Conservation (phyloP, 345 rosid genomes). For the Conringia planisiliqua region DNA sequence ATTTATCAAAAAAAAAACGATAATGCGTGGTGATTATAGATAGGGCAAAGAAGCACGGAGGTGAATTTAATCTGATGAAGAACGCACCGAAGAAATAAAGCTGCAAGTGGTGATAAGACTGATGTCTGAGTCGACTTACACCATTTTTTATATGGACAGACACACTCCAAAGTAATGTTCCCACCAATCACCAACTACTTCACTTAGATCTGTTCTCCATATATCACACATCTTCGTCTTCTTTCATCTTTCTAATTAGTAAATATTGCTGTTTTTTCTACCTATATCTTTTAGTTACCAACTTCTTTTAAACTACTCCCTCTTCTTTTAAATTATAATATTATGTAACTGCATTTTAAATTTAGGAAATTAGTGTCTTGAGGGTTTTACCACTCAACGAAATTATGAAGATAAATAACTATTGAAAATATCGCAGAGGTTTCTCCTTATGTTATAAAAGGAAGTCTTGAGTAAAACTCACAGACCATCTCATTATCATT, state of each 20-base stretch:
- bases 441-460: neutral
- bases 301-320: neutral
- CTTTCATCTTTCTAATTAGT: conserved; percentile 11
- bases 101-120: conserved; percentile 30
- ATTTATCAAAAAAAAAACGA: neutral
- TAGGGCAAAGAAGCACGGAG: conserved; percentile 3
- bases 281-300: neutral
- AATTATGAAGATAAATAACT: neutral
- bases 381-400: neutral
- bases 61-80: conserved; percentile 31
- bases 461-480: neutral
- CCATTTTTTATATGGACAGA: conserved; percentile 22
- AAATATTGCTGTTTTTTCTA: neutral
- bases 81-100: conserved; percentile 32
- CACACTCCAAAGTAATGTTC: conserved; percentile 19
- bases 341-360: neutral
- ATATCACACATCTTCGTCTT: neutral
- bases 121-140: conserved; percentile 35
- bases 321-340: neutral
- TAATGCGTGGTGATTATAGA: conserved; percentile 8
- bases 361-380: neutral
- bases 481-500: neutral
- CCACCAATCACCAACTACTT: conserved; percentile 20
- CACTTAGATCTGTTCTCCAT: conserved; percentile 27
- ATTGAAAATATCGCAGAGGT: neutral